phyloP scores from a whole-genome alignment of 2,329 filamentous ascomycete genomes.

The Phyllachora maydis region DNA sequence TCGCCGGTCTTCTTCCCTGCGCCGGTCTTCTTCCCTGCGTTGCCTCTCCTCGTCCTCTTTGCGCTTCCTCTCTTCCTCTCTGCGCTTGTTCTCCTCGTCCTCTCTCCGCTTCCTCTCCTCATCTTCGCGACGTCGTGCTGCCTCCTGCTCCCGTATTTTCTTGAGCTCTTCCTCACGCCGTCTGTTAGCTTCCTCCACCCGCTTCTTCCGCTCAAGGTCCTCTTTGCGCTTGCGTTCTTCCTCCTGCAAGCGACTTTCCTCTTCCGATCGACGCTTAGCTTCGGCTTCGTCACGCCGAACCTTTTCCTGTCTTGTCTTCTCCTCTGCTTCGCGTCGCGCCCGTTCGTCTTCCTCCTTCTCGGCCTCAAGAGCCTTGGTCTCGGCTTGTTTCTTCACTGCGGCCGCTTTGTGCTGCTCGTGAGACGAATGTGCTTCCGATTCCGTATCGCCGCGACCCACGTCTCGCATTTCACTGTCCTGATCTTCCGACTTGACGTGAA shows the following conservation, averaged over 20 bases:
- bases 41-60: conserved; percentile 14
- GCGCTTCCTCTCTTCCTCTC: conserved; percentile 9
- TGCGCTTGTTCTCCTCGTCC: conserved; percentile 8
- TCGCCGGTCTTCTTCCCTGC: conserved; percentile 13
- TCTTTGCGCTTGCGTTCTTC: conserved; percentile 13
- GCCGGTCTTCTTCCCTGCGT: conserved; percentile 9
- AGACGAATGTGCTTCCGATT: conserved; percentile 7
- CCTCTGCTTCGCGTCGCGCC: conserved; percentile 8
- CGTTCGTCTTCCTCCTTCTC: conserved; percentile 9
- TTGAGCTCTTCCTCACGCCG: conserved; percentile 11
- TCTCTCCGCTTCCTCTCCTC: conserved; percentile 8
- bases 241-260: conserved; percentile 15
- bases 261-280: conserved; percentile 13
- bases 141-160: conserved; percentile 9
- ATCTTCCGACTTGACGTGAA: conserved; percentile 37
- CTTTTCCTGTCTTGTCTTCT: conserved; percentile 10
- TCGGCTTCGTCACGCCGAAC: conserved; percentile 10
- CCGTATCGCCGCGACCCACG: conserved; percentile 11
- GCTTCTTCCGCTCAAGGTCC: conserved; percentile 10
- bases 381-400: conserved; percentile 13
- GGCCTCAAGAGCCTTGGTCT: conserved; percentile 9
- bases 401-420: conserved; percentile 12
- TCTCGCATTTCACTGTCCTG: conserved; percentile 34
- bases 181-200: conserved; percentile 8
- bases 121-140: conserved; percentile 5